These are phyloP conservation scores for Saccharomycopsis vini DNA, from an alignment of 805 yeast genomes.

Conservation along the genomic window DNA sequence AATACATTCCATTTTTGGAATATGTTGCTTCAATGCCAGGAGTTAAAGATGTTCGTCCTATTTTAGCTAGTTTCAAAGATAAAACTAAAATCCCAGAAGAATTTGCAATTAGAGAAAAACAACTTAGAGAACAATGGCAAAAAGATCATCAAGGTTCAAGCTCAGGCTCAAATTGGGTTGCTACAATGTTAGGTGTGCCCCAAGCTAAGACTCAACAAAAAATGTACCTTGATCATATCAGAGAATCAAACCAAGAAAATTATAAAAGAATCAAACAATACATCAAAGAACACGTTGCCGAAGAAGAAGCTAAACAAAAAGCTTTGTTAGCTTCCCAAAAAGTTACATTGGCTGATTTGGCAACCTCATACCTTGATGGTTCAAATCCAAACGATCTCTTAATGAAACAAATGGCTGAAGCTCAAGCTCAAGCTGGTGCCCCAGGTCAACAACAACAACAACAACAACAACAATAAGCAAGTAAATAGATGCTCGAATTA, in stretches of 20 bases:
- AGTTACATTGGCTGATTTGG: constrained; percentile 56
- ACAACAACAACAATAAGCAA: no score
- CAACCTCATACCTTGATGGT: constrained; percentile 42
- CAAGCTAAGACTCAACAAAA: constrained; percentile 35
- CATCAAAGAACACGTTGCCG: constrained; percentile 56
- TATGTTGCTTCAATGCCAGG: constrained; percentile 59
- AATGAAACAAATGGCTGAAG: constrained; percentile 2
- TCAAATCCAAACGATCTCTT: constrained; percentile 21
- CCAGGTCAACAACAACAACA: no score
- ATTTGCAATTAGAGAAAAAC: constrained; percentile 67
- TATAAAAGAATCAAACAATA: constrained; percentile 59
- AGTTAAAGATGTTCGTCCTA: constrained; percentile 82
- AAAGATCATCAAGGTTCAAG: constrained; percentile 39
- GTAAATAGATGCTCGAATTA: no score
- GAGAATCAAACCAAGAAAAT: constrained; percentile 70
- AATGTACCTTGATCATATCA: constrained; percentile 66
- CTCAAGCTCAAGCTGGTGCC: not conserved
- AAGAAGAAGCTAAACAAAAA: constrained; percentile 36
- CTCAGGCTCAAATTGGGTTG: constrained; percentile 41
- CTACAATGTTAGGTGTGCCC: constrained; percentile 57
- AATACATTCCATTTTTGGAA: constrained; percentile 86
- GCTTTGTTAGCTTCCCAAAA: constrained; percentile 61
- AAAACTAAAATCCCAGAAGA: constrained; percentile 65
- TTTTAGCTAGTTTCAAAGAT: constrained; percentile 63
- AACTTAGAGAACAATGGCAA: constrained; percentile 63